A percentile compares a stretch with the other conserved stretches of the same genome.
phyloP scores from a whole-genome alignment of 2,329 filamentous ascomycete genomes.

The Cercospora sp. region DNA sequence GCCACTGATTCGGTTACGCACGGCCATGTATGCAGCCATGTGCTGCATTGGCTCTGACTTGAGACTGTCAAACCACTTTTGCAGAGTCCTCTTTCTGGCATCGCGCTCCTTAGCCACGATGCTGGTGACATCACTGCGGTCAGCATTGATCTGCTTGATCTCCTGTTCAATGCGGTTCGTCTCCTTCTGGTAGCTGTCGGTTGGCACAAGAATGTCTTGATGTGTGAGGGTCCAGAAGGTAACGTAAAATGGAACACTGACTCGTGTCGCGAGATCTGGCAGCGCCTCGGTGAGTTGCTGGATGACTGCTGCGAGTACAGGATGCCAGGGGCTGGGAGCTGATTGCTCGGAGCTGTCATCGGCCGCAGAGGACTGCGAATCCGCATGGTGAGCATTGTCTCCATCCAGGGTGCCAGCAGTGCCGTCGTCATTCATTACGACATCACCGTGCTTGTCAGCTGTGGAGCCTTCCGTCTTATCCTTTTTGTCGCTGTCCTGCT shows the following conservation, averaged over 20 bases:
- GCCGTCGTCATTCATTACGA: constrained; percentile 42
- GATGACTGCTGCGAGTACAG: constrained; percentile 73
- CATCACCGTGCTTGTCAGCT: constrained; percentile 54
- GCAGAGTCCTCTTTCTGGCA: constrained; percentile 67
- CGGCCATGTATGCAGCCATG: constrained; percentile 65
- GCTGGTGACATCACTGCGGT: constrained; percentile 71
- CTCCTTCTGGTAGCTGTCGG: constrained; percentile 75
- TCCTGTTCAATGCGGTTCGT: constrained; percentile 68
- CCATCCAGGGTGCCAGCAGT: constrained; percentile 14
- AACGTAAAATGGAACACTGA: constrained; percentile 80
- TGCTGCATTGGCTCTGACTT: constrained; percentile 73
- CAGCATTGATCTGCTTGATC: constrained; percentile 65
- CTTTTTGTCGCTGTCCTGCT: constrained; percentile 37
- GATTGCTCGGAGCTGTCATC: constrained; percentile 13
- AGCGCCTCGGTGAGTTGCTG: constrained; percentile 64
- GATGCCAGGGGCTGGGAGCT: constrained; percentile 55
- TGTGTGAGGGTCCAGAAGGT: constrained; percentile 91
- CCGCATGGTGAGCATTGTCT: neutral
- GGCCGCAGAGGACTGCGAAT: neutral
- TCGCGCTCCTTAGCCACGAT: constrained; percentile 67
- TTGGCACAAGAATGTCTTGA: constrained; percentile 75
- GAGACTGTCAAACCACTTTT: constrained; percentile 68
- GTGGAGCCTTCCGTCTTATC: constrained; percentile 26
- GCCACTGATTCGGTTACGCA: constrained; percentile 67
- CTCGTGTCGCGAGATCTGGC: constrained; percentile 64